A percentile compares a stretch with the other conserved stretches of the same genome.
Conservation (phyloP, 805 yeast species). For the Jamesozyma lodderae region DNA sequence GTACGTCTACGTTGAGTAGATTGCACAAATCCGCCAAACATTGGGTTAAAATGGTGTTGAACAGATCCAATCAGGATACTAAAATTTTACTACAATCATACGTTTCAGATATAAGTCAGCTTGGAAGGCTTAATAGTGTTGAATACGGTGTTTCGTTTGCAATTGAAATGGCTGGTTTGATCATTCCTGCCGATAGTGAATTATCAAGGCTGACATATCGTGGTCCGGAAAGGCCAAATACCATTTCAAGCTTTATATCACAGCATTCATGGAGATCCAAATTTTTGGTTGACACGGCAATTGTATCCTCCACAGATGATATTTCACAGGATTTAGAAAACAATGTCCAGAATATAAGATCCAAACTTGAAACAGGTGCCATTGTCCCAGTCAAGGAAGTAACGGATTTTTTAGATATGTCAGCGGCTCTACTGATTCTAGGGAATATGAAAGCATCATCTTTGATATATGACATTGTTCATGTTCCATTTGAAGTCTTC, state of each 20-base stretch:
- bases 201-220: constrained; percentile 38
- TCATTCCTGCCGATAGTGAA: constrained; percentile 61
- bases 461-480: constrained; percentile 39
- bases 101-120: constrained; percentile 40
- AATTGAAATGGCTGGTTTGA: constrained; percentile 71
- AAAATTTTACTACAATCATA: constrained; percentile 74
- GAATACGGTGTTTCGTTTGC: constrained; percentile 88
- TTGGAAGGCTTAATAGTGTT: constrained; percentile 35
- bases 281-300: constrained; percentile 28
- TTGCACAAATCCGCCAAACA: constrained; percentile 49
- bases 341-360: constrained; percentile 16
- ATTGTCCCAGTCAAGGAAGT: constrained; percentile 29
- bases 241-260: constrained; percentile 64
- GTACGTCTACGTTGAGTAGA: constrained; percentile 54
- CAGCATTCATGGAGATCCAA: constrained; percentile 66
- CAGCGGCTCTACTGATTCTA: constrained; percentile 35
- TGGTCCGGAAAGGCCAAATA: constrained; percentile 37
- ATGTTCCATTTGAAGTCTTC: constrained; percentile 63
- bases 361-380: constrained; percentile 11
- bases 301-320: constrained; percentile 24
- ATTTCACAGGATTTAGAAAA: constrained; percentile 16
- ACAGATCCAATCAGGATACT: constrained; percentile 59
- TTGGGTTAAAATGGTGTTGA: constrained; percentile 58
- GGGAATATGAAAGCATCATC: constrained; percentile 34
- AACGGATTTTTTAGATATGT: constrained; percentile 36